Percentiles rank a stretch among this genome's conserved stretches.
Conservation (phyloP, 2,329 filamentous ascomycete genomes). For the Microdochium trichocladiopsis region DNA sequence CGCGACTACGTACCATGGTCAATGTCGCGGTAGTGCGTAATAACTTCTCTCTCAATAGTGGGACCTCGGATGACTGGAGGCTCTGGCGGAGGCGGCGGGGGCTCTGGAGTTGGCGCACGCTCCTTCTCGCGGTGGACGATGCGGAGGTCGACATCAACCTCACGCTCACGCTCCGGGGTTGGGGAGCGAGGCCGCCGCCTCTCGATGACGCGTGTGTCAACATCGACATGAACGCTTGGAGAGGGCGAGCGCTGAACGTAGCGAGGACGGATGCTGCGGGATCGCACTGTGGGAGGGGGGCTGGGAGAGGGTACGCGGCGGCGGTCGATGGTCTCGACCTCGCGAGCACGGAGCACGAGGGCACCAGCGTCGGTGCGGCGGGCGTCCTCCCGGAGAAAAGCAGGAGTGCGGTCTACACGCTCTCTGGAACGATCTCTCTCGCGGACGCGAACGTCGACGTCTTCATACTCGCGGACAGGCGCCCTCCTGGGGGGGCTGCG, state of each 20-base stretch:
- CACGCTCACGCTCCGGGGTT: conserved; percentile 33
- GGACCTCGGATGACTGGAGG: conserved; percentile 65
- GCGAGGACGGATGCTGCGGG: conserved; percentile 26
- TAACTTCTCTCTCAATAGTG: conserved; percentile 80
- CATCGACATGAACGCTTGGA: conserved; percentile 12
- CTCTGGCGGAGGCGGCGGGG: conserved; percentile 46
- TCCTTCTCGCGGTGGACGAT: conserved; percentile 34
- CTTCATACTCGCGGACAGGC: conserved; percentile 27
- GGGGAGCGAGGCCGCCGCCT: conserved; percentile 23
- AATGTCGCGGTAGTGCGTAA: conserved; percentile 81
- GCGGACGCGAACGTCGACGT: conserved; percentile 33
- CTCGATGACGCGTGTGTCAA: conserved; percentile 17
- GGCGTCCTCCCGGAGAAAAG: conserved; percentile 43
- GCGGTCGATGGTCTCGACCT: conserved; percentile 46
- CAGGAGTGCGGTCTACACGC: conserved; percentile 34
- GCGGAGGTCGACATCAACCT: conserved; percentile 30
- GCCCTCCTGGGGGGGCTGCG: conserved; percentile 16
- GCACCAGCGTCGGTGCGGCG: conserved; percentile 40
- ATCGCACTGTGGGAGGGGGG: conserved; percentile 24
- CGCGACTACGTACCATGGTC: conserved; percentile 63
- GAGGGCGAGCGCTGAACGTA: conserved; percentile 32
- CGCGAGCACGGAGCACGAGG: conserved; percentile 46
- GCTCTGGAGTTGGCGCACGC: conserved; percentile 34
- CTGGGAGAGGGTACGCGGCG: conserved; percentile 35
- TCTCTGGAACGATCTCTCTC: conserved; percentile 30